Evolutionary conservation across 805 yeast species (phyloP).

Genomic region (Torulaspora gathmanii): DNA sequence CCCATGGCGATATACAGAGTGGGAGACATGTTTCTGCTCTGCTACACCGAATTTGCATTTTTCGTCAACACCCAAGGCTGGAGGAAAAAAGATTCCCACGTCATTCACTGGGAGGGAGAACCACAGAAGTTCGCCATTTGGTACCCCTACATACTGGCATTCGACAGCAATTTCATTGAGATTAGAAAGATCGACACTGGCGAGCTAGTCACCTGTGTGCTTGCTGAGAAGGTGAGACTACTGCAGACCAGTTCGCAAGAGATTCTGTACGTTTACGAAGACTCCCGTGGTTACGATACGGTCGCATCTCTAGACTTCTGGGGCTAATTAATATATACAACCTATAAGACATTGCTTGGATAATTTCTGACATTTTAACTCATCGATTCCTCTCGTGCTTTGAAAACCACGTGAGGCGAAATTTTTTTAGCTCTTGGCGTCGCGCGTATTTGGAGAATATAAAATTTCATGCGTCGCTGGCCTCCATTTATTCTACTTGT

Average conservation of each 20-base stretch:
- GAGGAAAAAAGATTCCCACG: conserved; percentile 92
- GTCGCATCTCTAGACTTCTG: conserved; percentile 91
- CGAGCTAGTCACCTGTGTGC: conserved; percentile 77
- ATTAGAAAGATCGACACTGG: conserved; percentile 87
- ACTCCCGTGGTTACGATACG: conserved; percentile 84
- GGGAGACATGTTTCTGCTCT: conserved; percentile 79
- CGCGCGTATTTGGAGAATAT: conserved; percentile 1
- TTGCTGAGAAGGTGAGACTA: conserved; percentile 87
- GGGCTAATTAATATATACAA: conserved; percentile 38
- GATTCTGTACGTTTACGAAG: conserved; percentile 87
- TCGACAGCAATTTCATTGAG: conserved; percentile 86
- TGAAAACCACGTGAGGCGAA: neutral
- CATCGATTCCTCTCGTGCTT: neutral
- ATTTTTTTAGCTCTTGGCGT: conserved; percentile 4
- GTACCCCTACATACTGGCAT: conserved; percentile 89
- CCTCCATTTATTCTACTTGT: neutral
- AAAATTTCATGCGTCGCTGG: neutral
- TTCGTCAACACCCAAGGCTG: conserved; percentile 94
- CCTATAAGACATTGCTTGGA: neutral
- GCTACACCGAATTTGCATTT: conserved; percentile 90
- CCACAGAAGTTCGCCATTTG: conserved; percentile 90
- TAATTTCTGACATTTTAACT: neutral
- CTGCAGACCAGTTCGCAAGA: conserved; percentile 89
- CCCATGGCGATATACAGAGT: conserved; percentile 91
- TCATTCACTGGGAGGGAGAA: conserved; percentile 93